Evolutionary conservation across 1,284 basidiomycete genomes (phyloP).

Genomic region (Ceratobasidium sp.): DNA sequence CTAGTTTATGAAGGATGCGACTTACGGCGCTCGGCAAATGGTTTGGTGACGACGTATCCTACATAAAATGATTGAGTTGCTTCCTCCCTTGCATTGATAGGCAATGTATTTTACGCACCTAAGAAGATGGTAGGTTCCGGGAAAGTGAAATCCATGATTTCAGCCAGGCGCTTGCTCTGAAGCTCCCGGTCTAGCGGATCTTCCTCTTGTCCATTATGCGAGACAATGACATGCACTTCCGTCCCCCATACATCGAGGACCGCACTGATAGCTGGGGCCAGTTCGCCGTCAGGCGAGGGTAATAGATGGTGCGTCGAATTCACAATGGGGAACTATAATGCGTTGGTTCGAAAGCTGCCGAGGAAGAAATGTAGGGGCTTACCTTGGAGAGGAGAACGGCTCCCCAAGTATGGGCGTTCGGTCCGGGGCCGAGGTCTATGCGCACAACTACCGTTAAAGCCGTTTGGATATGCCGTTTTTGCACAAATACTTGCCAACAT

Average conservation of each 20-base stretch:
- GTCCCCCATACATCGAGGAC: slow-evolving; percentile 86
- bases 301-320: slow-evolving; percentile 89
- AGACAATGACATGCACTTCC: slow-evolving; percentile 82
- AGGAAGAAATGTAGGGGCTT: slow-evolving; percentile 33
- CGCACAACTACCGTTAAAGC: slow-evolving; percentile 12
- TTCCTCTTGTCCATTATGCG: slow-evolving; percentile 96
- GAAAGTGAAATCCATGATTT: slow-evolving; percentile 78
- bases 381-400: slow-evolving; percentile 84
- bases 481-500: slow-evolving; percentile 59
- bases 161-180: slow-evolving; percentile 84
- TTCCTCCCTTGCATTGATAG: neutral
- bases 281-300: slow-evolving; percentile 88
- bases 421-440: slow-evolving; percentile 80
- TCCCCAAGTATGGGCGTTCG: slow-evolving; percentile 93
- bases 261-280: slow-evolving; percentile 93
- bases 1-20: slow-evolving; percentile 41
- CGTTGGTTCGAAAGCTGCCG: neutral
- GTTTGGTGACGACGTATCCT: slow-evolving; percentile 70
- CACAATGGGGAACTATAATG: slow-evolving; percentile 83
- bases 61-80: too few relatives aligned
- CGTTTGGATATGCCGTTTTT: slow-evolving; percentile 55
- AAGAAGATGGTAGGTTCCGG: slow-evolving; percentile 87
- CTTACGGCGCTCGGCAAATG: slow-evolving; percentile 75
- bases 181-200: slow-evolving; percentile 88
- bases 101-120: slow-evolving; percentile 69